A percentile compares a stretch with the other conserved stretches of the same genome.
Conservation (phyloP, 1,284 basidiomycete genomes). For the Testicularia cyperi region DNA sequence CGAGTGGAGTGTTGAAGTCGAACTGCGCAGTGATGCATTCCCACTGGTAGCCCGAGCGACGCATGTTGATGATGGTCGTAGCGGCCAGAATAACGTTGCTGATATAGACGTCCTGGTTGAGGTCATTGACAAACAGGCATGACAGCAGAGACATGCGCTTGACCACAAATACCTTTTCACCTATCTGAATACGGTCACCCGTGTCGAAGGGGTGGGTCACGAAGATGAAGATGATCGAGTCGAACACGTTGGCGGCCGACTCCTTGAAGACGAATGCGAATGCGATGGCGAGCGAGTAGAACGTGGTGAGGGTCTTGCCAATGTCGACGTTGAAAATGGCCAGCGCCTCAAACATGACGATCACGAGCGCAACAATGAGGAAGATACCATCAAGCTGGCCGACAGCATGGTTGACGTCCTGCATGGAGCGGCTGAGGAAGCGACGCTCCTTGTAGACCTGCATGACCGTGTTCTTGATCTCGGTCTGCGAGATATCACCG, state of each 20-base stretch:
- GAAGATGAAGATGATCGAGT: conserved; percentile 58
- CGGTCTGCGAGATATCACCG: conserved; percentile 74
- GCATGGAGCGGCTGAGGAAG: conserved; percentile 50
- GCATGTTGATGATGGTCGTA: conserved; percentile 52
- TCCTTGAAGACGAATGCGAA: conserved; percentile 58
- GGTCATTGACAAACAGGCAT: conserved; percentile 45
- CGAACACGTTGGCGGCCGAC: conserved; percentile 54
- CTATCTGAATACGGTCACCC: conserved; percentile 50
- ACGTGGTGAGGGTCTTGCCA: conserved; percentile 49
- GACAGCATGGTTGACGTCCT: conserved; percentile 56
- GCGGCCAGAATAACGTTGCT: conserved; percentile 46
- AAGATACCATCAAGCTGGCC: conserved; percentile 50
- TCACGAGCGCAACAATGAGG: conserved; percentile 34
- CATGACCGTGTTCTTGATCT: conserved; percentile 73
- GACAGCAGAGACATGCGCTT: conserved; percentile 56
- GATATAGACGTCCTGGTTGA: conserved; percentile 53
- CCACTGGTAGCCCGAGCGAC: conserved; percentile 55
- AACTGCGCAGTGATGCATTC: conserved; percentile 50
- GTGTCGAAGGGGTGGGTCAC: conserved; percentile 58
- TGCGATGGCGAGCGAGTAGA: conserved; percentile 56
- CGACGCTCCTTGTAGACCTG: conserved; percentile 56
- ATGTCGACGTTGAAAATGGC: conserved; percentile 57
- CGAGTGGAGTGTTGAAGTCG: conserved; percentile 51
- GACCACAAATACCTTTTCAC: conserved; percentile 42
- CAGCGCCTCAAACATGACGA: conserved; percentile 54